Conservation (phyloP, 1,284 basidiomycete genomes). For the Rhodotorula sp. region DNA sequence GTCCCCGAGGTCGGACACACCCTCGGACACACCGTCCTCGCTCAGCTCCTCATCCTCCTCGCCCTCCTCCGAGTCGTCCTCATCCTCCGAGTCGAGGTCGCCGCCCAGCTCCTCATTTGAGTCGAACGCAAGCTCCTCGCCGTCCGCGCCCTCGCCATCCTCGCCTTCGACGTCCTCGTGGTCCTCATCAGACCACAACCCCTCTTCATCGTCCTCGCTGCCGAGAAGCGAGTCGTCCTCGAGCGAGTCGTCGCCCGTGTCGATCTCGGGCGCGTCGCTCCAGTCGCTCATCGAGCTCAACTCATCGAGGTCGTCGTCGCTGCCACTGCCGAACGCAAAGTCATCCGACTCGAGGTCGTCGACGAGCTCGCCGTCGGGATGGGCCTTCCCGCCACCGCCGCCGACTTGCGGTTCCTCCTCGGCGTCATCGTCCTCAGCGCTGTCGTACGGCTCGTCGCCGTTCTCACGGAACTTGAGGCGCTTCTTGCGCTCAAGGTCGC, state of each 20-base stretch:
- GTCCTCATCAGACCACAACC: slow-evolving; percentile 44
- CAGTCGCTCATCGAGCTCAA: slow-evolving; percentile 63
- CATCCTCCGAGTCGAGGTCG: slow-evolving; percentile 12
- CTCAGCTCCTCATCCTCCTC: background rate
- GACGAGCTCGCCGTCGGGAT: slow-evolving; percentile 47
- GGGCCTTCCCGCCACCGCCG: slow-evolving; percentile 56
- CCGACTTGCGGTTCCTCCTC: slow-evolving; percentile 54
- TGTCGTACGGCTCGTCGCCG: slow-evolving; percentile 15
- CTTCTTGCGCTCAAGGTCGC: slow-evolving; percentile 35
- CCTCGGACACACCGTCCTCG: slow-evolving; percentile 62
- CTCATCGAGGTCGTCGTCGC: slow-evolving; percentile 38
- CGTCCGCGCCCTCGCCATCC: slow-evolving; percentile 51
- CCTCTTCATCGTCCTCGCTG: slow-evolving; percentile 55
- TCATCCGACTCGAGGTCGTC: slow-evolving; percentile 44
- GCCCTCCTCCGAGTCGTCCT: slow-evolving; percentile 62
- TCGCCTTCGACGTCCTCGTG: slow-evolving; percentile 50
- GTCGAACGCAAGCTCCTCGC: slow-evolving; percentile 44
- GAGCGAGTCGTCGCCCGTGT: slow-evolving; percentile 58
- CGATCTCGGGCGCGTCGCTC: slow-evolving; percentile 63
- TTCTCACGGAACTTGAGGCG: slow-evolving; percentile 19
- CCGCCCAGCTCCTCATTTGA: slow-evolving; percentile 40
- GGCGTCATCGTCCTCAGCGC: slow-evolving; percentile 16
- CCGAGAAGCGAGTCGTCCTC: slow-evolving; percentile 52
- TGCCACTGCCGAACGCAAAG: slow-evolving; percentile 40
- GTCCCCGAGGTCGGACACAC: slow-evolving; percentile 50